Base-by-base conservation (phyloP, 805 yeast genomes). In the Pichia scutulata region DNA sequence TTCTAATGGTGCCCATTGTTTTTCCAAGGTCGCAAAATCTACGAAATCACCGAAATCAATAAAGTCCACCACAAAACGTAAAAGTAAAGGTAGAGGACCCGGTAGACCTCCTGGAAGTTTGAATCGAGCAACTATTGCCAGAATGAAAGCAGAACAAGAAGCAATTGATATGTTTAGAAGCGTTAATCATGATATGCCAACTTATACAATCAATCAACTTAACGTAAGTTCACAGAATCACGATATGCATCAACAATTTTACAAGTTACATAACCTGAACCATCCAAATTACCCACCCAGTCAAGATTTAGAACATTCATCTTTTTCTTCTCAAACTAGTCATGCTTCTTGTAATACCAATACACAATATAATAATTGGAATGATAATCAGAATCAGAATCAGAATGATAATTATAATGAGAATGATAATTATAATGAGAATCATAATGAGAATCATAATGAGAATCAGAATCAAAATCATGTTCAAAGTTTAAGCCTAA, bases 51-150 rank as follows among this genome's bases (percentile, higher is more conserved):
- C 33, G 14, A 28, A 28, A 28, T n/a, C 14, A 3, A 28, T 28
- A 16, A 28, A 28, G 14, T 28, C 33, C 14, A 28, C 42, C 14
- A 2, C 43, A n/a, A 33, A 33, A 9, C 37, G 37, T 24, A 44
- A 18, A 18, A 22, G 12, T 1, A 14, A 18, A 23, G 36, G 41
- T 1, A 47, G 51, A 24, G 53, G 53, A 1, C 53, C 53, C 0
- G 53, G 53, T 18, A 43, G 53, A 19, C 53, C 53, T 4, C 51
- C 50, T 2, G 51, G 53, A 16, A 47, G 51, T 25, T n/a, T 48
- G 8, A 51, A 51, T 33, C 43, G 50, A 4, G 44, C 51, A 3
- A 51, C 53, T 1, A 47, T 51, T 37, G 50, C 47, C 5, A 16
- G 53, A 18, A 25, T 51, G 45, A 47, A 51, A 21, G 50, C 51